Base-by-base conservation (phyloP, 2,329 filamentous ascomycete genomes). In the Aspergillus tanneri region DNA sequence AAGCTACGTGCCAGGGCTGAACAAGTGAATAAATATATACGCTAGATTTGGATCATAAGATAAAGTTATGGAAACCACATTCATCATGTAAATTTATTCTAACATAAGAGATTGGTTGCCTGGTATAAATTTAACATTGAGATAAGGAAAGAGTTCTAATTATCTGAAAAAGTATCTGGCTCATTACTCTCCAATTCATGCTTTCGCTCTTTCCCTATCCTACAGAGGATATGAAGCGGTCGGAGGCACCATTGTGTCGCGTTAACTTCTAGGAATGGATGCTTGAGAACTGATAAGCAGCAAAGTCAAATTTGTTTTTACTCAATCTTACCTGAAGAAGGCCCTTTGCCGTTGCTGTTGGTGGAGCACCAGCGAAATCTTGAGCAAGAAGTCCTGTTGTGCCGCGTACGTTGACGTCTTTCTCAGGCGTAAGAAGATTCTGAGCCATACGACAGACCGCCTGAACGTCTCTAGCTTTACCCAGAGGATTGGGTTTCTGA, bases 341-440 rank as follows among this genome's bases (percentile, higher is more conserved):
- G 12, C 38, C 30, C 8, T 41, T 39, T 9, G 30, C 23, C 4
- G 43, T 53, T 10, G 40, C 28, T 27, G 34, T 47, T 18, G 39
- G 23, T 14, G 50, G 43, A 11, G 28, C 39, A 28, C 37, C 30
- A n/a, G 36, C 18, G 43, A 53, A 50, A 21, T 53, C 50, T n/a
- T 46, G 19, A 9, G 39, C 39, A n/a, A 53, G 39, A 32, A 53
- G 34, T 5, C 43, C 34, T 10, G 47, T 30, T 9, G 36, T 47
- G 11, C 46, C 36, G 19, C 35, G 34, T 12, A 43, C 27, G 28
- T 19, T 35, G 41, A 27, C n/a, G 3, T 21, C 12, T 24, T 23
- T 12, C 30, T 41, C 4, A 11, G 32, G 23, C 12, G 27, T 23
- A 10, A 53, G 36, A 24, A 53, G 38, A 6, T 24, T 47, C n/a